Conservation (phyloP, 257 asterid genomes). For the Capsicum rhomboideum region DNA sequence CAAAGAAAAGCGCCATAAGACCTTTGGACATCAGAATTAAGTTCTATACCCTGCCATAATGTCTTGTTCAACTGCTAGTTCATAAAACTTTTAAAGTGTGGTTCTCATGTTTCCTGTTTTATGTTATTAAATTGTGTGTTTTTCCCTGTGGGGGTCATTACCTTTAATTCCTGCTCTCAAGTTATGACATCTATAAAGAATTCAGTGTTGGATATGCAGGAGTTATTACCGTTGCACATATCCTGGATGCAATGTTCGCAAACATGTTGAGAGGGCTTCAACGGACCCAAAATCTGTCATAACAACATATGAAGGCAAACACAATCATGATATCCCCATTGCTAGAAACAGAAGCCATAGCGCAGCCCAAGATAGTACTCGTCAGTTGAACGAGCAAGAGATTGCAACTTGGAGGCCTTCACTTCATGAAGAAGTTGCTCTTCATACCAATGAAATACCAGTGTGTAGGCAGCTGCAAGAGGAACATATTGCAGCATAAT, state of each 20-base stretch:
- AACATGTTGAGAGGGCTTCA: conserved; percentile 90
- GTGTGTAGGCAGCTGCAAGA: conserved; percentile 14
- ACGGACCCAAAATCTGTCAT: conserved; percentile 76
- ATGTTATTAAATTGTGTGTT: neutral
- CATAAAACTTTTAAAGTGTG: neutral
- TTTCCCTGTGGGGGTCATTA: neutral
- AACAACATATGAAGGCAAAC: conserved; percentile 91
- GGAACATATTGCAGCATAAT: conserved; percentile 46
- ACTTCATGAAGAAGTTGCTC: conserved; percentile 25
- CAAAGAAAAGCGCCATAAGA: neutral
- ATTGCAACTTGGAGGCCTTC: conserved; percentile 23
- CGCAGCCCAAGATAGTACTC: neutral
- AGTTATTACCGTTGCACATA: conserved; percentile 91
- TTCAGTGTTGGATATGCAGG: conserved; percentile 29
- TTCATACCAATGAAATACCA: conserved; percentile 30
- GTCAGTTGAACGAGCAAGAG: conserved; percentile 25
- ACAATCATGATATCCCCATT: conserved; percentile 61
- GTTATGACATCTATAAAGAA: neutral
- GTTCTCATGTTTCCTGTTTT: neutral
- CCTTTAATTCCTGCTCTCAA: neutral
- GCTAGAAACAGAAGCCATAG: conserved; percentile 33
- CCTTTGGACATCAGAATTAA: neutral
- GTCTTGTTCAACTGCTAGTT: neutral
- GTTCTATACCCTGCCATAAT: neutral
- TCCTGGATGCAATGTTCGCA: conserved; percentile 86